phyloP scores from a whole-genome alignment of 1,284 basidiomycete genomes.

The Calocybe gambosa region DNA sequence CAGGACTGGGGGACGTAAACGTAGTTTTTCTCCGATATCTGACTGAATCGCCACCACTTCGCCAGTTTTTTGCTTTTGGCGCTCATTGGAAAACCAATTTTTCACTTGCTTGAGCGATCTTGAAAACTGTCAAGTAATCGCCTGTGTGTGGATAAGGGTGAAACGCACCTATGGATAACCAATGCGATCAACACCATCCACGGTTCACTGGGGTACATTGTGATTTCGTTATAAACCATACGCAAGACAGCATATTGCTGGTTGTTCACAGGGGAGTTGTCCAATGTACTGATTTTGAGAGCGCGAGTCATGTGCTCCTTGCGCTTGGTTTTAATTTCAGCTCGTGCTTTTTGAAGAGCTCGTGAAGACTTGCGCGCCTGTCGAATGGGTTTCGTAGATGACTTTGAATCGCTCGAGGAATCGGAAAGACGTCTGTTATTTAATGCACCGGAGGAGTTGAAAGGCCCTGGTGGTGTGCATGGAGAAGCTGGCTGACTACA shows the following conservation, averaged over 20 bases:
- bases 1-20: slow-evolving; percentile 39
- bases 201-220: slow-evolving; percentile 49
- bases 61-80: slow-evolving; percentile 37
- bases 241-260: slow-evolving; percentile 47
- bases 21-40: slow-evolving; percentile 40
- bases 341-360: slow-evolving; percentile 20
- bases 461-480: slow-evolving; percentile 16
- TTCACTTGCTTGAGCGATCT: slow-evolving; percentile 53
- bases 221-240: slow-evolving; percentile 56
- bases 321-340: slow-evolving; percentile 26
- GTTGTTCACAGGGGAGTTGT: slow-evolving; percentile 50
- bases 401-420: slow-evolving; percentile 20
- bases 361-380: slow-evolving; percentile 21
- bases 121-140: slow-evolving; percentile 11
- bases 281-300: slow-evolving; percentile 42
- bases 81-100: slow-evolving; percentile 57
- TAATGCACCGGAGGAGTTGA: slow-evolving; percentile 21
- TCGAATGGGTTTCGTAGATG: slow-evolving; percentile 19
- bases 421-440: slow-evolving; percentile 19
- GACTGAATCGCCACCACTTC: slow-evolving; percentile 29
- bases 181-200: slow-evolving; percentile 48
- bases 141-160: neutral
- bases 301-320: slow-evolving; percentile 38
- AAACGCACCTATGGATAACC: slow-evolving; percentile 41
- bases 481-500: slow-evolving; percentile 17